Evolutionary conservation across 805 yeast species (phyloP).

Genomic region (Kodamaea kaohsiungensis): DNA sequence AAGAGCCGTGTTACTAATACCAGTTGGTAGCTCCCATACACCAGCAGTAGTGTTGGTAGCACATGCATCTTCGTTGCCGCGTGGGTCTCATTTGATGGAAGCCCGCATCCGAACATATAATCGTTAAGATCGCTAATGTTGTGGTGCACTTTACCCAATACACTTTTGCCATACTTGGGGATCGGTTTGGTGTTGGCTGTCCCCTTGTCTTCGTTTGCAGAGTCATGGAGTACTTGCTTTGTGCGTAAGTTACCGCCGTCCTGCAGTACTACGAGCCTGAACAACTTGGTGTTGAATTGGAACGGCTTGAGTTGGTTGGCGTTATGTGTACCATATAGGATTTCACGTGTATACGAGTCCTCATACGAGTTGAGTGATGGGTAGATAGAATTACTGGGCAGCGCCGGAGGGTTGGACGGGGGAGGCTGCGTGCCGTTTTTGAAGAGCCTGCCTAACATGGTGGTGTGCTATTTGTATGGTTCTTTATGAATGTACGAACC

Average conservation of each 20-base stretch:
- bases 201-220: conserved; percentile 27
- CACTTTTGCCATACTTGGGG: conserved; percentile 10
- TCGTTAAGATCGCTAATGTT: conserved; percentile 47
- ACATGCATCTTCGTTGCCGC: conserved; percentile 49
- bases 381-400: neutral
- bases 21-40: conserved; percentile 32
- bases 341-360: conserved; percentile 46
- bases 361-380: conserved; percentile 34
- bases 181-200: neutral
- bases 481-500: neutral
- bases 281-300: conserved; percentile 30
- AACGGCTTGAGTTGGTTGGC: conserved; percentile 26
- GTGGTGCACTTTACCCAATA: conserved; percentile 32
- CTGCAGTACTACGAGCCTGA: conserved; percentile 49
- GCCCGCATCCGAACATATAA: conserved; percentile 59
- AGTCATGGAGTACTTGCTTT: conserved; percentile 52
- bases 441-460: conserved; percentile 18
- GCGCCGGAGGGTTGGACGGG: conserved; percentile 7
- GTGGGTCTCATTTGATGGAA: conserved; percentile 48
- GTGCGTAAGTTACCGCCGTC: conserved; percentile 50
- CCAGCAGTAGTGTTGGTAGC: conserved; percentile 43
- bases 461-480: too few relatives aligned
- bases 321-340: conserved; percentile 45
- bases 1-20: conserved; percentile 49
- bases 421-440: conserved; percentile 12